Base-by-base conservation (phyloP, 2,329 filamentous ascomycete species). In the Fusarium sp. region DNA sequence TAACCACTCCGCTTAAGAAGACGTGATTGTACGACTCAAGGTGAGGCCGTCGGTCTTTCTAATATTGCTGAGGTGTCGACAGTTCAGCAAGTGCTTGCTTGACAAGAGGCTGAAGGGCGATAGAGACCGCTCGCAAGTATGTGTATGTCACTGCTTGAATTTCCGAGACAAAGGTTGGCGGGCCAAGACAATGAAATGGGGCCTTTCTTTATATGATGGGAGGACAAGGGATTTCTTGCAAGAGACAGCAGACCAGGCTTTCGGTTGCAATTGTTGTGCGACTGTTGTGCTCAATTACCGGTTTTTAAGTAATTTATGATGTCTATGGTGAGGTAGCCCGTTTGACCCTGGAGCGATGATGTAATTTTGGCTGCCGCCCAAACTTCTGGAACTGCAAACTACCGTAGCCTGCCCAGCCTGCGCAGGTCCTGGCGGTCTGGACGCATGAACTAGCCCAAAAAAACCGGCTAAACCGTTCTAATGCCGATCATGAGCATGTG, bases 291-390 rank as follows among this genome's bases (percentile, higher is more conserved):
- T 70, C 49, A 54, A 72, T 72, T 69, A 63, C 69, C 66, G 64
- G 66, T 69, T 71, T 69, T 56, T 60, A 54, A 56, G 36, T 58
- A 52, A 43, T 40, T 44, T 58, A 64, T 71, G 67, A 60, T 63
- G 52, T 31, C 49, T 52, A 46, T n/a, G 60, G 55, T 69, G 68
- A 71, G 68, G 68, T 53, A 72, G 68, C 68, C 69, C 26, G 24
- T 53, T 42, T 26, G 33, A 44, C 46, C 38, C 46, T 61, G 51
- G 53, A 55, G 44, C 68, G 49, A 75, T 75, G 73, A 75, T 75
- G 73, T 75, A 75, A 75, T 72, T 58, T 24, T 36, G 20, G 46
- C 50, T 52, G 51, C 67, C 43, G 69, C 46, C 60, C 24, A 42
- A 66, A 52, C 43, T 54, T 57, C 46, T 54, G 51, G 66, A 62